phyloP scores from a whole-genome alignment of 2,329 filamentous ascomycete genomes.

The Exophiala xenobiotica region DNA sequence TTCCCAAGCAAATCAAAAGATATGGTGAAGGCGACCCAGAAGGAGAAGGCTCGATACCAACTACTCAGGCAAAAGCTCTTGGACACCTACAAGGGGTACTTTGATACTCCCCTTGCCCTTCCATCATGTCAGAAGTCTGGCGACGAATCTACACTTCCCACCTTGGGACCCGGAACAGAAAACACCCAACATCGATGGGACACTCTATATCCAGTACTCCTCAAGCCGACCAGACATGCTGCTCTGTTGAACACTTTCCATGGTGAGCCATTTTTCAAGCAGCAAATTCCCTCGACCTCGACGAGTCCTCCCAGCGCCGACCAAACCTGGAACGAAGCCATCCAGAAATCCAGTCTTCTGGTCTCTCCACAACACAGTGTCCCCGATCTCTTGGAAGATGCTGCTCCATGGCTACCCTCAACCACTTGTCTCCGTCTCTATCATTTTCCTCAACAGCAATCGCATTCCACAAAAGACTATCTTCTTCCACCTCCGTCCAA shows the following conservation, averaged over 20 bases:
- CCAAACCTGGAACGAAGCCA: too few relatives aligned
- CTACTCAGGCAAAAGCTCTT: neutral
- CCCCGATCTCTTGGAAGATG: neutral
- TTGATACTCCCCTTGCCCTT: neutral
- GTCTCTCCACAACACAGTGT: neutral
- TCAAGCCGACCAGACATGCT: conserved; percentile 14
- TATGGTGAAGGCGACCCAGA: neutral
- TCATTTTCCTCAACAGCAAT: neutral
- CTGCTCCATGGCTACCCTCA: neutral
- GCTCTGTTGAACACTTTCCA: conserved; percentile 16
- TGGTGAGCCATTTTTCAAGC: neutral
- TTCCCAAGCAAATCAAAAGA: neutral
- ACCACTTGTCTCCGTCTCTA: neutral
- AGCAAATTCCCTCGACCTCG: neutral
- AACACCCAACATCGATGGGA: neutral
- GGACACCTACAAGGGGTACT: neutral
- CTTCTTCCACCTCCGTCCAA: conserved; percentile 1
- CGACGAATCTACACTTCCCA: too few relatives aligned
- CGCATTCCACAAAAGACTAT: neutral
- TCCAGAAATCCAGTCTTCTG: neutral
- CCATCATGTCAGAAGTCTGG: too few relatives aligned
- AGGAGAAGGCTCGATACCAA: neutral
- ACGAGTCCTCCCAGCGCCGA: too few relatives aligned
- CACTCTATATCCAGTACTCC: conserved; percentile 13
- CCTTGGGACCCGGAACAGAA: neutral